Percentiles rank a stretch among this genome's conserved stretches.
phyloP scores from a whole-genome alignment of 495 filamentous ascomycete genomes.

The Schizothecium vesticola region DNA sequence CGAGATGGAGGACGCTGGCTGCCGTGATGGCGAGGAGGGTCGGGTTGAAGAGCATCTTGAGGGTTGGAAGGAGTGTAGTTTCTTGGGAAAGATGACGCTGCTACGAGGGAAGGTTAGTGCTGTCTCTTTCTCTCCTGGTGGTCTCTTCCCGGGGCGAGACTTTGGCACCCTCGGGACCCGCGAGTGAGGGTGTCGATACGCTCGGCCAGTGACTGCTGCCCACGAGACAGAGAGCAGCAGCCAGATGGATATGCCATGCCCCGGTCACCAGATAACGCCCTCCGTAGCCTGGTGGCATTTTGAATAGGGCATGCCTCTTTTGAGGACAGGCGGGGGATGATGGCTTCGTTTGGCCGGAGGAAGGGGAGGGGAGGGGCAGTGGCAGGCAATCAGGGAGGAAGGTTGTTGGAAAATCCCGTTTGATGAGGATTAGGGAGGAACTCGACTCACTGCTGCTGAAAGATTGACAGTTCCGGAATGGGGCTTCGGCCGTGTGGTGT shows the following conservation, averaged over 20 bases:
- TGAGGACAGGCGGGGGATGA: too few species aligned
- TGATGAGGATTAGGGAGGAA: background rate
- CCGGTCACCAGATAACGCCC: background rate
- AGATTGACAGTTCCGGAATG: background rate
- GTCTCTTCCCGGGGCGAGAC: too few species aligned
- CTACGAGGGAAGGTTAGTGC: too few species aligned
- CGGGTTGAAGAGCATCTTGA: slow-evolving; percentile 9
- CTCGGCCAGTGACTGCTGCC: background rate
- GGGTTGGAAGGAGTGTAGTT: background rate
- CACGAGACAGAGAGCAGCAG: background rate
- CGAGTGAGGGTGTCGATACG: background rate
- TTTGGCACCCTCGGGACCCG: background rate
- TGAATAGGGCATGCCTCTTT: background rate
- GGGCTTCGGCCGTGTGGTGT: background rate
- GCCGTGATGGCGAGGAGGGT: slow-evolving; percentile 4
- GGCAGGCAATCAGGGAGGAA: background rate
- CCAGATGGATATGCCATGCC: background rate
- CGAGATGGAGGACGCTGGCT: background rate
- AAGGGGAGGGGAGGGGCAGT: background rate
- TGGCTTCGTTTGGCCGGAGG: background rate
- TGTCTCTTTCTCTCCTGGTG: background rate
- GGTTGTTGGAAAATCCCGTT: background rate
- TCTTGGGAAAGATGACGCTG: background rate
- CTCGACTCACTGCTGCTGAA: background rate
- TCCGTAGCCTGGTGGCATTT: background rate